phyloP scores from a whole-genome alignment of 2,329 filamentous ascomycete species.

The Monascus ruber region DNA sequence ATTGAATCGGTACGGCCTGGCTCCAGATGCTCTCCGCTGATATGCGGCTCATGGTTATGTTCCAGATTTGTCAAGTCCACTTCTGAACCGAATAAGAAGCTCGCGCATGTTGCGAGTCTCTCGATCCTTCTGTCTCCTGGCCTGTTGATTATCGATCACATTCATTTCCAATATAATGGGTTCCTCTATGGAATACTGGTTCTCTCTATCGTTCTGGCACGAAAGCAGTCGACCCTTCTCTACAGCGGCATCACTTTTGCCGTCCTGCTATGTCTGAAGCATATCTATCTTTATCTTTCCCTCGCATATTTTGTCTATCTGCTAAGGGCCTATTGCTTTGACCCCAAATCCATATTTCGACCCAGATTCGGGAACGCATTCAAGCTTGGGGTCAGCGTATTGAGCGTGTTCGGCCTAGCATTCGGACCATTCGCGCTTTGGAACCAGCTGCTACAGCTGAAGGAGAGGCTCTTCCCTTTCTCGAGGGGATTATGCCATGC shows the following conservation, averaged over 20 bases:
- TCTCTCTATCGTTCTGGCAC: slow-evolving; percentile 72
- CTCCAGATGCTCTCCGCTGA: too few relatives aligned
- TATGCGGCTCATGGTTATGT: neutral
- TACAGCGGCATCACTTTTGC: slow-evolving; percentile 76
- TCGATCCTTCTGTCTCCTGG: slow-evolving; percentile 87
- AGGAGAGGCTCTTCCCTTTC: slow-evolving; percentile 84
- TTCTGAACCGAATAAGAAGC: slow-evolving; percentile 52
- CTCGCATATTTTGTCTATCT: slow-evolving; percentile 93
- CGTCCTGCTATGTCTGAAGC: slow-evolving; percentile 80
- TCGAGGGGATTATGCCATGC: slow-evolving; percentile 88
- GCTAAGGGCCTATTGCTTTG: slow-evolving; percentile 79
- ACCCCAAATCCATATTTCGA: slow-evolving; percentile 60
- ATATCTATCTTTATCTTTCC: slow-evolving; percentile 94
- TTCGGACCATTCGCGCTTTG: slow-evolving; percentile 80
- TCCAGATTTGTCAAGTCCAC: slow-evolving; percentile 65
- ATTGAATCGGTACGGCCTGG: slow-evolving; percentile 53
- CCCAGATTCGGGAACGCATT: slow-evolving; percentile 68
- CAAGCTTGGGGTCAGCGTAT: slow-evolving; percentile 67
- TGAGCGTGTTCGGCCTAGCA: slow-evolving; percentile 61
- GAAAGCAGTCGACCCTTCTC: slow-evolving; percentile 62
- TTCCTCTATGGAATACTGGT: slow-evolving; percentile 88
- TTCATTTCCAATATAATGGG: slow-evolving; percentile 98
- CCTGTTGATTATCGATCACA: slow-evolving; percentile 92
- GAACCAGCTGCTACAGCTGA: slow-evolving; percentile 72
- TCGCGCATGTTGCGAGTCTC: slow-evolving; percentile 74